These are phyloP conservation scores for Corymbia citriodora DNA, from an alignment of 441 rosid species.

Conservation along the genomic window DNA sequence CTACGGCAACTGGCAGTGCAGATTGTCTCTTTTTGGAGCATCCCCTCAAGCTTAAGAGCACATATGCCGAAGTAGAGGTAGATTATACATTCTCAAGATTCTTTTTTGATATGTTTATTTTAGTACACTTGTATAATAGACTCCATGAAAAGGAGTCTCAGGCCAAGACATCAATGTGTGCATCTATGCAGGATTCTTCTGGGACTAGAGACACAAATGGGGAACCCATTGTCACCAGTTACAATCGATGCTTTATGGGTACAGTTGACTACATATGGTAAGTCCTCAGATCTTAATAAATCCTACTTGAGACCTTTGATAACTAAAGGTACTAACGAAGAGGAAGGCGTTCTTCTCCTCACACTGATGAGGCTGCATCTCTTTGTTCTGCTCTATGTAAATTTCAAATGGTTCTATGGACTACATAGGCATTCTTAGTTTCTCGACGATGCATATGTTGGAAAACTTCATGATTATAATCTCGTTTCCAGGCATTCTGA, in stretches of 20 bases:
- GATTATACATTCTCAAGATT: background rate
- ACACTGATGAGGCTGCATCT: background rate
- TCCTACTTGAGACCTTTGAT: background rate
- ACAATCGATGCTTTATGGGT: constrained; percentile 85
- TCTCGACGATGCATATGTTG: background rate
- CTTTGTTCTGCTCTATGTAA: background rate
- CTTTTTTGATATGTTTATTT: background rate
- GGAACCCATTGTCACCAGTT: constrained; percentile 89
- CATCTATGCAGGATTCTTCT: constrained; percentile 44
- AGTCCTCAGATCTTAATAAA: background rate
- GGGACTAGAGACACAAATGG: constrained; percentile 74
- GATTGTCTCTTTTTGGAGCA: constrained; percentile 54
- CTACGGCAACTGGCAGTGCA: constrained; percentile 71
- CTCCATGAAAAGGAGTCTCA: background rate
- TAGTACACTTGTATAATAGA: background rate
- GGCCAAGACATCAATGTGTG: background rate
- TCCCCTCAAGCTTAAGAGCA: constrained; percentile 64
- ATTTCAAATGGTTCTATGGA: background rate
- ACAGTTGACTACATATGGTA: constrained; percentile 98
- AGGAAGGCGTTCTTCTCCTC: background rate
- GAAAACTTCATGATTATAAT: background rate
- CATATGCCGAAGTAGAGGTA: constrained; percentile 87
- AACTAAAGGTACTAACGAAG: background rate
- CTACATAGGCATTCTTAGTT: background rate
- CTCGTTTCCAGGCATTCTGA: constrained; percentile 64